These are phyloP conservation scores for Eucalyptus viminalis DNA, from an alignment of 345 rosid genomes.

Conservation along the genomic window DNA sequence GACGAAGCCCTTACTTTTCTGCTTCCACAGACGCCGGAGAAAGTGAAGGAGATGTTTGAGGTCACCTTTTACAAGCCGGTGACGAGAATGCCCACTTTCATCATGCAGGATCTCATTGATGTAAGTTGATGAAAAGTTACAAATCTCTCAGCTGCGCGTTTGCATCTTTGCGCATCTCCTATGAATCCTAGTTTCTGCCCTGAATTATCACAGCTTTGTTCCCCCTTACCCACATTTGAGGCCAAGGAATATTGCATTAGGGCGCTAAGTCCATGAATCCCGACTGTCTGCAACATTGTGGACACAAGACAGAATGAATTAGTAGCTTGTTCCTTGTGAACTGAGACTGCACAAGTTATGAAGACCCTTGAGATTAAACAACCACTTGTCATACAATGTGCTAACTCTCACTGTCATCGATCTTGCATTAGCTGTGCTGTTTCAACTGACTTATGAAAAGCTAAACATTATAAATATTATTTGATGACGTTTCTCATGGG, in stretches of 20 bases:
- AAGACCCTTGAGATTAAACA: background rate
- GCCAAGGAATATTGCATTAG: background rate
- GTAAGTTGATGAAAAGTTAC: background rate
- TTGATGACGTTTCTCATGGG: background rate
- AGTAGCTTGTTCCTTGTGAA: background rate
- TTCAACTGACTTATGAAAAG: background rate
- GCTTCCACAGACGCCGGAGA: slow-evolving; percentile 3
- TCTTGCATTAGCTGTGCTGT: background rate
- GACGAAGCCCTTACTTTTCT: slow-evolving; percentile 3
- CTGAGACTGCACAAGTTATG: background rate
- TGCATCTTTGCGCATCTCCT: background rate
- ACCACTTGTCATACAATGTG: background rate
- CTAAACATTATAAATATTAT: background rate
- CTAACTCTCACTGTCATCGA: background rate
- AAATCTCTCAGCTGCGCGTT: background rate
- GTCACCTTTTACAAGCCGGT: background rate
- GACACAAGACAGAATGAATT: background rate
- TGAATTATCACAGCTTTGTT: background rate
- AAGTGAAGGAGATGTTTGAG: background rate
- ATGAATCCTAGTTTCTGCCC: background rate
- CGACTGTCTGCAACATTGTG: background rate
- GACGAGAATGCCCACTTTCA: background rate
- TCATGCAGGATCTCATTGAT: background rate
- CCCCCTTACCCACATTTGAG: background rate
- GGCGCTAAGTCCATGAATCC: background rate